Conservation (phyloP, 345 rosid species). For the Brassica cretica region DNA sequence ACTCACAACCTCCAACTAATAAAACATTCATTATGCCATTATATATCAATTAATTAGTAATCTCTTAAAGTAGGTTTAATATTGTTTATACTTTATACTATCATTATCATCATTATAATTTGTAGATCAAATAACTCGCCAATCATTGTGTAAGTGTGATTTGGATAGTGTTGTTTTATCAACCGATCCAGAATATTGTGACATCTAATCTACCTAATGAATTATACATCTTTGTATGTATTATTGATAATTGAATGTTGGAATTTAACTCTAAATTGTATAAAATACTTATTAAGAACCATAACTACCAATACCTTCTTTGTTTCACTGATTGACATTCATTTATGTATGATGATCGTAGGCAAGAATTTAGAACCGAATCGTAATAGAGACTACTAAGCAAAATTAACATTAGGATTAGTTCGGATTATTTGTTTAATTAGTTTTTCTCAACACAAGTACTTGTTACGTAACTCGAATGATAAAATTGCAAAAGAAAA, state of each 20-base stretch:
- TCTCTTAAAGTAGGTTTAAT: neutral
- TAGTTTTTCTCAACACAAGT: conserved; percentile 9
- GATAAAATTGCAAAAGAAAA: conserved; percentile 9
- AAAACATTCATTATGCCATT: conserved; percentile 1
- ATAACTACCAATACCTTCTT: neutral
- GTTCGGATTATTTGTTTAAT: neutral
- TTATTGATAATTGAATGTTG: neutral
- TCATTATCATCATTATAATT: conserved; percentile 11
- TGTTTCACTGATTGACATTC: neutral
- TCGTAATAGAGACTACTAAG: neutral
- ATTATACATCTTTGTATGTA: conserved; percentile 4
- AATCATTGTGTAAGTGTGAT: conserved; percentile 22
- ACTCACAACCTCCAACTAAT: conserved; percentile 2
- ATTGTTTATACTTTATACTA: neutral
- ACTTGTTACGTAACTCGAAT: conserved; percentile 18
- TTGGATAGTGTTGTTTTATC: conserved; percentile 37
- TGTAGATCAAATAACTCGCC: conserved; percentile 4
- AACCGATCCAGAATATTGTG: conserved; percentile 34
- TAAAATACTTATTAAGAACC: neutral
- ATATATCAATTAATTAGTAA: neutral
- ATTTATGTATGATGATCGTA: neutral
- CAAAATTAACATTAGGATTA: neutral
- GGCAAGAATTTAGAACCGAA: neutral
- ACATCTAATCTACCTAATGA: conserved; percentile 37
- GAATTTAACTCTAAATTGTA: neutral